These are phyloP conservation scores for Yamadazyma songkhlaensis DNA, from an alignment of 1,139 yeast genomes.

Conservation along the genomic window DNA sequence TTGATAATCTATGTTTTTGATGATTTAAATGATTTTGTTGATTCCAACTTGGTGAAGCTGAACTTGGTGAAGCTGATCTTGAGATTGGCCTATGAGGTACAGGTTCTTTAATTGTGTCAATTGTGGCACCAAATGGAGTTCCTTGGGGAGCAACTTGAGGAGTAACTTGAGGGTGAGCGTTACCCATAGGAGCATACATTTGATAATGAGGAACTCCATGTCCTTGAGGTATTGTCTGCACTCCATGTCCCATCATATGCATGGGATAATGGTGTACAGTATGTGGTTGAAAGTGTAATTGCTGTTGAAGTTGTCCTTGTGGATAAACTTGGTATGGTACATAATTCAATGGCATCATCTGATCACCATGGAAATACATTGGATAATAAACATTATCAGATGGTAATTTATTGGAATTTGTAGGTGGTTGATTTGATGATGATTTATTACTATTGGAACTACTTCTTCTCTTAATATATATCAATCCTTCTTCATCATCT, in stretches of 20 bases:
- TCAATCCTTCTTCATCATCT: constrained; percentile 66
- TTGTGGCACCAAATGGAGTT: too few relatives aligned
- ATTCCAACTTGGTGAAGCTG: too few relatives aligned
- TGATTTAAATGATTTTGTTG: too few relatives aligned
- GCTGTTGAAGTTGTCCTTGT: constrained; percentile 2
- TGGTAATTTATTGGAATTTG: not conserved
- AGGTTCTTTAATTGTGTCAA: constrained; percentile 9
- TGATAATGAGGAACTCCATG: not conserved
- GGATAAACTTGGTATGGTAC: constrained; percentile 11
- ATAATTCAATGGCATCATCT: constrained; percentile 13
- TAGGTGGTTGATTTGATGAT: not conserved
- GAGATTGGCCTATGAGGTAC: constrained; percentile 8
- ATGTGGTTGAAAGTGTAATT: constrained; percentile 8
- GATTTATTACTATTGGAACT: constrained; percentile 16
- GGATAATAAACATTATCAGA: constrained; percentile 9
- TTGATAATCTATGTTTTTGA: constrained; percentile 7
- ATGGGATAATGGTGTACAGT: constrained; percentile 2
- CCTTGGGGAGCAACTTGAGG: not conserved
- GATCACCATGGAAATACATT: constrained; percentile 14
- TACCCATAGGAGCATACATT: not conserved
- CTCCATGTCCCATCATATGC: not conserved
- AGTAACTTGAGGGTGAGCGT: not conserved
- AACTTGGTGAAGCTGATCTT: constrained; percentile 8
- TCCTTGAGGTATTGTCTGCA: not conserved
- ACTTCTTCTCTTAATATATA: constrained; percentile 66